phyloP scores from a whole-genome alignment of 1,284 basidiomycete genomes.

The Irpex sp. region DNA sequence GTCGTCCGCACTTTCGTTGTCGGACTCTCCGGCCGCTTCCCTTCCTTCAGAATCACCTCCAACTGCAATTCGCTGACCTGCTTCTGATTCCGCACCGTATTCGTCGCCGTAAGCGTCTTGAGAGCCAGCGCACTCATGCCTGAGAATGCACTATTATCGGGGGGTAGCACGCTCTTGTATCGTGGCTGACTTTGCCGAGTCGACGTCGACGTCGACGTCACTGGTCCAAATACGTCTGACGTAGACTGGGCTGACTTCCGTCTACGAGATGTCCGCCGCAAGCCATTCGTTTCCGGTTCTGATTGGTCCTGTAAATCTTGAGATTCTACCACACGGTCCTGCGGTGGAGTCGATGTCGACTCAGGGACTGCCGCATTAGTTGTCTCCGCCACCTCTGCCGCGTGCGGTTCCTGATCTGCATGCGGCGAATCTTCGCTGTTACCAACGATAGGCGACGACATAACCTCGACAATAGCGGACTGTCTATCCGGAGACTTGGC shows the following conservation, averaged over 20 bases:
- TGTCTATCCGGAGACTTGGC: background rate
- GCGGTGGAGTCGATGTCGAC: background rate
- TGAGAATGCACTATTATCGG: conserved; percentile 45
- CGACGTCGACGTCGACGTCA: conserved; percentile 22
- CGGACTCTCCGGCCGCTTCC: conserved; percentile 75
- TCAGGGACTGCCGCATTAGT: background rate
- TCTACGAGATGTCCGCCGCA: conserved; percentile 48
- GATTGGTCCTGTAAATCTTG: background rate
- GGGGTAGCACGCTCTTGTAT: conserved; percentile 32
- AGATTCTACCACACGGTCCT: background rate
- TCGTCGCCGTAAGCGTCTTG: conserved; percentile 63
- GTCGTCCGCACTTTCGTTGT: conserved; percentile 70
- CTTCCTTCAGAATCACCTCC: conserved; percentile 67
- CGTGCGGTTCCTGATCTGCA: background rate
- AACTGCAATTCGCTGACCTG: conserved; percentile 57
- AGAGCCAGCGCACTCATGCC: conserved; percentile 66
- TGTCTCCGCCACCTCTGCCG: background rate
- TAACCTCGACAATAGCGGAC: background rate
- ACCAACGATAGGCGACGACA: background rate
- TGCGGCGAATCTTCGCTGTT: background rate
- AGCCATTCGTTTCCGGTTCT: conserved; percentile 1
- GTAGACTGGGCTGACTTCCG: conserved; percentile 40
- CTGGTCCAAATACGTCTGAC: conserved; percentile 35
- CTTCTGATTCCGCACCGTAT: conserved; percentile 67
- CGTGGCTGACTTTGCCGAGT: conserved; percentile 36